Conservation (phyloP, 148 eudicot species). For the Simmondsia chinensis region DNA sequence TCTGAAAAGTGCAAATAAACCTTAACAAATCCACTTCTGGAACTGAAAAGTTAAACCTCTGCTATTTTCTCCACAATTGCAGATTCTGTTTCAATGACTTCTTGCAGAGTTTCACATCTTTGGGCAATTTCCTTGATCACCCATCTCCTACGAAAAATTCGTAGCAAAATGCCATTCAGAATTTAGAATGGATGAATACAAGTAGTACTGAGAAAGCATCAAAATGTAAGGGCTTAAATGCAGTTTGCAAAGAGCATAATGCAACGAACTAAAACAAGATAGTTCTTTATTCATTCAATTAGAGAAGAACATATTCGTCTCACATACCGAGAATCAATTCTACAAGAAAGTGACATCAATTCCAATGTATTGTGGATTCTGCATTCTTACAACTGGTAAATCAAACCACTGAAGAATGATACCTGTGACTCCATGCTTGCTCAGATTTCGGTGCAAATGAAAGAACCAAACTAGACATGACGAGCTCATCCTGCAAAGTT, state of each 20-base stretch:
- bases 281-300: too few species aligned
- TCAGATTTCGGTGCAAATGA: conserved; percentile 91
- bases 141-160: conserved; percentile 75
- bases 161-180: too few species aligned
- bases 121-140: conserved; percentile 67
- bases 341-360: too few species aligned
- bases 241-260: too few species aligned
- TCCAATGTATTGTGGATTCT: too few species aligned
- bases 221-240: too few species aligned
- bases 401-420: conserved; percentile 4
- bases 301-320: too few species aligned
- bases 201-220: too few species aligned
- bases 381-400: too few species aligned
- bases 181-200: too few species aligned
- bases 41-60: conserved; percentile 66
- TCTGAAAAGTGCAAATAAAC: conserved; percentile 24
- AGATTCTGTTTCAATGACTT: conserved; percentile 71
- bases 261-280: too few species aligned
- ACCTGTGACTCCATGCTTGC: conserved; percentile 89
- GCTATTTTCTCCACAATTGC: conserved; percentile 65
- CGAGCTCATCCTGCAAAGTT: conserved; percentile 42
- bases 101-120: conserved; percentile 44
- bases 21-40: conserved; percentile 29
- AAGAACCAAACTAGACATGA: conserved; percentile 52
- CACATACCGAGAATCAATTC: too few species aligned